Conservation (phyloP, 2,329 filamentous ascomycete genomes). For the Penicillium sp. region DNA sequence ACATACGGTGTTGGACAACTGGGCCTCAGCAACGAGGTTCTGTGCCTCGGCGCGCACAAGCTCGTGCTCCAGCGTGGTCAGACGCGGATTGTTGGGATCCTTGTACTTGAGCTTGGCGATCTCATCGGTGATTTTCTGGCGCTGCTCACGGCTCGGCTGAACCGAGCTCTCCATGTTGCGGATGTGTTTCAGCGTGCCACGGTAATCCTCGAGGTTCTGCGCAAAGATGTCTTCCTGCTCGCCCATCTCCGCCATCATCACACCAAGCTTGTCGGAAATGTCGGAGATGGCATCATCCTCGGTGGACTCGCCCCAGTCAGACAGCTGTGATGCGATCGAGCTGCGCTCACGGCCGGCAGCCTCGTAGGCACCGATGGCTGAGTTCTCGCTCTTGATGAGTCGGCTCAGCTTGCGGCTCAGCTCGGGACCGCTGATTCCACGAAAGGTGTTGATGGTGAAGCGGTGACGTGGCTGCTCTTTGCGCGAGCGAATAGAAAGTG, state of each 20-base stretch:
- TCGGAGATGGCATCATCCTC: slow-evolving; percentile 82
- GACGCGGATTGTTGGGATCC: slow-evolving; percentile 75
- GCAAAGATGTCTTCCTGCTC: slow-evolving; percentile 90
- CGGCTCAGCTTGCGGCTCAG: slow-evolving; percentile 82
- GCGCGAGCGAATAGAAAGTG: slow-evolving; percentile 39
- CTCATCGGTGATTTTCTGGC: slow-evolving; percentile 83
- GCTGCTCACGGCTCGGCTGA: slow-evolving; percentile 82
- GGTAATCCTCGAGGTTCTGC: slow-evolving; percentile 78
- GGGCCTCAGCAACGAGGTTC: slow-evolving; percentile 91
- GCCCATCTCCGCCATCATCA: slow-evolving; percentile 84
- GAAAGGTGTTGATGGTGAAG: slow-evolving; percentile 82
- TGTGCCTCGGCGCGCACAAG: slow-evolving; percentile 93
- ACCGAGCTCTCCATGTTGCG: slow-evolving; percentile 94
- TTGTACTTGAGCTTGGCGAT: slow-evolving; percentile 88
- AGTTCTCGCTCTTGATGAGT: slow-evolving; percentile 92
- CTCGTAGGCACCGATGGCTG: slow-evolving; percentile 78
- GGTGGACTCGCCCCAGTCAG: slow-evolving; percentile 93
- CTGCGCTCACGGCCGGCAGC: slow-evolving; percentile 76
- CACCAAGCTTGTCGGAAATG: slow-evolving; percentile 90
- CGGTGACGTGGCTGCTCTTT: slow-evolving; percentile 49
- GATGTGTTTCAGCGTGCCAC: slow-evolving; percentile 79
- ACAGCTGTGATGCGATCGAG: slow-evolving; percentile 81
- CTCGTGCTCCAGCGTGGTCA: slow-evolving; percentile 89
- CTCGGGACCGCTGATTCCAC: slow-evolving; percentile 78
- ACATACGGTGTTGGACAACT: slow-evolving; percentile 86